A percentile compares a stretch with the other conserved stretches of the same genome.
These are phyloP conservation scores for Globisporangium nodosum DNA, from an alignment of 352 stramenopile genomes.

Conservation along the genomic window DNA sequence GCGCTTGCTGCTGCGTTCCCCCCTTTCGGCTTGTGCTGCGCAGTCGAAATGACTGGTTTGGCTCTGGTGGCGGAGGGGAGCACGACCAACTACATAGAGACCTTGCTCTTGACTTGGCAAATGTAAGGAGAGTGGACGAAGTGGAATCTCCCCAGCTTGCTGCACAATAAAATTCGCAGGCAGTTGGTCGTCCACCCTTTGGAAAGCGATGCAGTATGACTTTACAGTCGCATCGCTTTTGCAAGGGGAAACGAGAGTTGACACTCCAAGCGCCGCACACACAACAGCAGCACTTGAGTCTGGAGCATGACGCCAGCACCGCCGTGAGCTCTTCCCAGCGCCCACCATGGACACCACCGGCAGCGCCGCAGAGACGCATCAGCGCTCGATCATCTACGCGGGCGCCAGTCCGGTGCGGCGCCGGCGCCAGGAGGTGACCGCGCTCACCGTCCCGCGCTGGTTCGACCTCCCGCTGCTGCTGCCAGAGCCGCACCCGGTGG, in stretches of 20 bases:
- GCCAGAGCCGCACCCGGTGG: slow-evolving; percentile 31
- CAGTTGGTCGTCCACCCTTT: not conserved
- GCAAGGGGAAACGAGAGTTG: not conserved
- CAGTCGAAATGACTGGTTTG: slow-evolving; percentile 49
- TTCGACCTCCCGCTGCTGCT: slow-evolving; percentile 63
- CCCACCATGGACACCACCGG: slow-evolving; percentile 4
- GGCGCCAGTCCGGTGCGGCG: slow-evolving; percentile 2
- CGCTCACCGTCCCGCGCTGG: slow-evolving; percentile 33
- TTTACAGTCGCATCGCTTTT: not conserved
- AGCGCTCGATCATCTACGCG: slow-evolving; percentile 35
- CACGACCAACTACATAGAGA: slow-evolving; percentile 18
- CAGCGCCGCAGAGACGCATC: slow-evolving; percentile 4
- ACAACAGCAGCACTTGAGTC: not conserved
- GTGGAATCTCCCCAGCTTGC: not conserved
- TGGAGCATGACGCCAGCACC: not conserved
- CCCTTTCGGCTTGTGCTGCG: not conserved
- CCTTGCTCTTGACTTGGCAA: slow-evolving; percentile 11
- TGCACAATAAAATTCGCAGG: not conserved
- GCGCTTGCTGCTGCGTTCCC: not conserved
- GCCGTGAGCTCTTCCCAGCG: not conserved
- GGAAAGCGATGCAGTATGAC: not conserved
- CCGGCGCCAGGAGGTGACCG: not conserved
- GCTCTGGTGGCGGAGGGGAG: slow-evolving; percentile 11
- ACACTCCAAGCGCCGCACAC: not conserved
- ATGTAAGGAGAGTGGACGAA: slow-evolving; percentile 17